A percentile compares a stretch with the other conserved stretches of the same genome.
These are phyloP conservation scores for Microcyclospora pomicola DNA, from an alignment of 2,329 filamentous ascomycete species.

Conservation along the genomic window DNA sequence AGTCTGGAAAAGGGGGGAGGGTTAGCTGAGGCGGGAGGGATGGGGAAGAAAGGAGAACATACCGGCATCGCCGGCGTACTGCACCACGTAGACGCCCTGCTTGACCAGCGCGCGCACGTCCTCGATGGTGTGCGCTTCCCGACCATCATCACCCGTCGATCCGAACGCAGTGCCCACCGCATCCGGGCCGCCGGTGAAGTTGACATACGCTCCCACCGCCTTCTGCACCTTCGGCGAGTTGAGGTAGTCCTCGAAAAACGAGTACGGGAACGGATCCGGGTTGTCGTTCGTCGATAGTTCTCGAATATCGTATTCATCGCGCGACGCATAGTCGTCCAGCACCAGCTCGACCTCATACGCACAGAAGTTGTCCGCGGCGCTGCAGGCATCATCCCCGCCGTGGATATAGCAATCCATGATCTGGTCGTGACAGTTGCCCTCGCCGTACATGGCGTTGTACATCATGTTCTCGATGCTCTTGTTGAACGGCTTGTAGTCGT, in stretches of 20 bases:
- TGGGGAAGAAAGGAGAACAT: too few relatives aligned
- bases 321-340: slow-evolving; percentile 36
- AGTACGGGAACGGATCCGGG: slow-evolving; percentile 44
- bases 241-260: slow-evolving; percentile 43
- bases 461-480: slow-evolving; percentile 17
- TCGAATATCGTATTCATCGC: slow-evolving; percentile 48
- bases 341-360: slow-evolving; percentile 36
- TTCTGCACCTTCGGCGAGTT: slow-evolving; percentile 40
- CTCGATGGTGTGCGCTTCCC: slow-evolving; percentile 29
- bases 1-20: too few relatives aligned
- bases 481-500: slow-evolving; percentile 40
- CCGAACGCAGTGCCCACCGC: slow-evolving; percentile 32
- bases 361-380: slow-evolving; percentile 23
- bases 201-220: slow-evolving; percentile 45
- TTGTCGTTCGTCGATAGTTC: slow-evolving; percentile 26
- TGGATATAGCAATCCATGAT: slow-evolving; percentile 39
- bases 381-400: slow-evolving; percentile 24
- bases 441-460: slow-evolving; percentile 47
- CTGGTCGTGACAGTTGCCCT: slow-evolving; percentile 46
- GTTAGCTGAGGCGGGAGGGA: too few relatives aligned
- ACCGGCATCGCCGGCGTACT: slow-evolving; percentile 35
- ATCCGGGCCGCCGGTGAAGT: slow-evolving; percentile 35
- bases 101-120: slow-evolving; percentile 27
- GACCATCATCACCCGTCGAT: slow-evolving; percentile 36
- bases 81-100: slow-evolving; percentile 27